Evolutionary conservation across 345 rosid species (phyloP).

Genomic region (Orychophragmus violaceus): DNA sequence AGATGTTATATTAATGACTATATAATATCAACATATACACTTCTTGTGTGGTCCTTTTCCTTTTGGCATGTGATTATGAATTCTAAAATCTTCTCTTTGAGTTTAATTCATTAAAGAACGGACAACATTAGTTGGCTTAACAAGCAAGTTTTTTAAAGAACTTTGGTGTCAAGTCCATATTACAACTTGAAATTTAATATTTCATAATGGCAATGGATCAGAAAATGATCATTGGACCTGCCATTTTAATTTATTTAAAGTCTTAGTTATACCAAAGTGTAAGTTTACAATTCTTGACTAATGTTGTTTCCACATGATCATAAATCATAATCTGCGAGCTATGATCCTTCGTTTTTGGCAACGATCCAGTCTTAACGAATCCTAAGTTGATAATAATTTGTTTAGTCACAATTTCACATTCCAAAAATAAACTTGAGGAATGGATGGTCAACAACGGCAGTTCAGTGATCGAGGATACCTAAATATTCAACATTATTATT

Average conservation of each 20-base stretch:
- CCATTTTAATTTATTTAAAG: background rate
- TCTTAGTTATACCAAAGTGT: background rate
- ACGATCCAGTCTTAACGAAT: background rate
- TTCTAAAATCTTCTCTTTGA: background rate
- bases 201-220: background rate
- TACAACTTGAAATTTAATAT: background rate
- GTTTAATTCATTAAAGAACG: slow-evolving; percentile 5
- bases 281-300: background rate
- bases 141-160: slow-evolving; percentile 7
- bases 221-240: background rate
- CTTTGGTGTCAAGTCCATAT: background rate
- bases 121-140: slow-evolving; percentile 9
- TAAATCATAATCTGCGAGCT: background rate
- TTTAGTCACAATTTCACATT: background rate
- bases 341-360: background rate
- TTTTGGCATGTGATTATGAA: slow-evolving; percentile 2
- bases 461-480: slow-evolving; percentile 14
- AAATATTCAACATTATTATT: background rate
- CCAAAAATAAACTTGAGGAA: background rate
- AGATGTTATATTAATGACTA: background rate
- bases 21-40: background rate
- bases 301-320: background rate
- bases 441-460: slow-evolving; percentile 20
- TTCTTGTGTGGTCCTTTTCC: background rate
- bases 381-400: background rate